Conservation (phyloP, 805 yeast genomes). For the Gaillardinia entomophila region DNA sequence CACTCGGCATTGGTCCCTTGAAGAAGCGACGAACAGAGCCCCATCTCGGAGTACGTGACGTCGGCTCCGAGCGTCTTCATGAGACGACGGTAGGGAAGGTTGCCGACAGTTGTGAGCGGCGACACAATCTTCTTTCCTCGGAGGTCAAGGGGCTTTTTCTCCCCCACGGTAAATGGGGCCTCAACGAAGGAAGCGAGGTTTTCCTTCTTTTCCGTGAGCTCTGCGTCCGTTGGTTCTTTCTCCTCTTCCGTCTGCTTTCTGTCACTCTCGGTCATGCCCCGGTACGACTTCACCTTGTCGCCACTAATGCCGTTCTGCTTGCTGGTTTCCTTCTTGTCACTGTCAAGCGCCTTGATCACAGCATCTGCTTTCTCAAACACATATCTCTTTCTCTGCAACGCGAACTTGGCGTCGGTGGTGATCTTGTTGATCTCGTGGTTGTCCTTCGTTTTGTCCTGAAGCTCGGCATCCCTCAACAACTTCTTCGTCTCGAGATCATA, state of each 20-base stretch:
- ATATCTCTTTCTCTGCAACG: slow-evolving; percentile 57
- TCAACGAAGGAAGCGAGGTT: slow-evolving; percentile 57
- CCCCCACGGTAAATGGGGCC: slow-evolving; percentile 70
- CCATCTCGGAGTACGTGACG: slow-evolving; percentile 94
- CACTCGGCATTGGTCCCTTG: slow-evolving; percentile 94
- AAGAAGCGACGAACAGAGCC: slow-evolving; percentile 73
- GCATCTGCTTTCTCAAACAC: slow-evolving; percentile 52
- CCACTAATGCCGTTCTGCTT: neutral
- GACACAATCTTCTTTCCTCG: slow-evolving; percentile 79
- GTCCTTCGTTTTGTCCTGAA: slow-evolving; percentile 23
- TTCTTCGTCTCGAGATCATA: slow-evolving; percentile 40
- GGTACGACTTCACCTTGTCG: neutral
- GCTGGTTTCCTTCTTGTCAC: neutral
- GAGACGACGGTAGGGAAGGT: slow-evolving; percentile 87
- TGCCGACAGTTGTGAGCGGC: slow-evolving; percentile 96
- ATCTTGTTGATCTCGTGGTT: slow-evolving; percentile 65
- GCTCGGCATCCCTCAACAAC: slow-evolving; percentile 40
- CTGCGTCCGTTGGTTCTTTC: slow-evolving; percentile 7
- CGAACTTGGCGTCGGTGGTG: slow-evolving; percentile 36
- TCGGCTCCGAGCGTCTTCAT: slow-evolving; percentile 92
- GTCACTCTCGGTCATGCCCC: too few species aligned
- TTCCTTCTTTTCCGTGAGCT: slow-evolving; percentile 17
- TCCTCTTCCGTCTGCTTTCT: too few species aligned
- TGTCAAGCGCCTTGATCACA: slow-evolving; percentile 25
- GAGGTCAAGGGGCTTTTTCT: slow-evolving; percentile 71